A percentile compares a stretch with the other conserved stretches of the same genome.
Conservation (phyloP, 2,329 filamentous ascomycete species). For the Hypoxylon sp. region DNA sequence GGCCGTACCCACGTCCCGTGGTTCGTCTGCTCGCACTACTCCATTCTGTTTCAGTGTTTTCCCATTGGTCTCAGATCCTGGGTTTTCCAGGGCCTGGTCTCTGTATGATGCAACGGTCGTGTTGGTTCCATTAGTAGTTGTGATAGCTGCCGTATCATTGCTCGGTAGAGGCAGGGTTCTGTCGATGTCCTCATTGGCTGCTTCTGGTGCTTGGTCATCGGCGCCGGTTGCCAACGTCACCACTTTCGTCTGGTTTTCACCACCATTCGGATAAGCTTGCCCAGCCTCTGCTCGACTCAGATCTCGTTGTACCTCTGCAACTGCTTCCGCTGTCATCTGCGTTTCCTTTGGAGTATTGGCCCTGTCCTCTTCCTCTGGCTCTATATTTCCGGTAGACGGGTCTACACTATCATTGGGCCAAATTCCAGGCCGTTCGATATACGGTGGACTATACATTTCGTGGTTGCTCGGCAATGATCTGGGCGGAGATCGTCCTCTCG, state of each 20-base stretch:
- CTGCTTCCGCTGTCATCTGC: slow-evolving; percentile 24
- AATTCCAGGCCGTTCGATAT: slow-evolving; percentile 27
- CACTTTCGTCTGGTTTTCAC: slow-evolving; percentile 36
- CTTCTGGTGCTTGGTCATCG: slow-evolving; percentile 18
- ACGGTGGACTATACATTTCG: slow-evolving; percentile 48
- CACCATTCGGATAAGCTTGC: slow-evolving; percentile 32
- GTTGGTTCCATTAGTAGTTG: slow-evolving; percentile 14
- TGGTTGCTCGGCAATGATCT: slow-evolving; percentile 58
- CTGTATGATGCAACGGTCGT: slow-evolving; percentile 13
- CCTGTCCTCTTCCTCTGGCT: slow-evolving; percentile 31
- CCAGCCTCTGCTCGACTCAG: slow-evolving; percentile 36
- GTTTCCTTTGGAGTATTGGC: slow-evolving; percentile 36
- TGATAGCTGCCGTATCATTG: slow-evolving; percentile 22
- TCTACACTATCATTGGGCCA: slow-evolving; percentile 37
- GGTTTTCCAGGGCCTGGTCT: slow-evolving; percentile 5
- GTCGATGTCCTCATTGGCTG: slow-evolving; percentile 23
- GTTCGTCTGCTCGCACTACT: slow-evolving; percentile 4
- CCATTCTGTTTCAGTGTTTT: slow-evolving; percentile 12
- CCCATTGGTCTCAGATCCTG: slow-evolving; percentile 7
- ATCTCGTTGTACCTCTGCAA: slow-evolving; percentile 36
- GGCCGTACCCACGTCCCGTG: slow-evolving; percentile 2
- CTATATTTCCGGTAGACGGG: slow-evolving; percentile 28
- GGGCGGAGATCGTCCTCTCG: slow-evolving; percentile 62
- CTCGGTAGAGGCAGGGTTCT: slow-evolving; percentile 17
- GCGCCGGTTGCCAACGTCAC: slow-evolving; percentile 23